Percentiles rank a stretch among this genome's conserved stretches.
These are phyloP conservation scores for Xylaria sp. DNA, from an alignment of 2,329 filamentous ascomycete species.

Conservation along the genomic window DNA sequence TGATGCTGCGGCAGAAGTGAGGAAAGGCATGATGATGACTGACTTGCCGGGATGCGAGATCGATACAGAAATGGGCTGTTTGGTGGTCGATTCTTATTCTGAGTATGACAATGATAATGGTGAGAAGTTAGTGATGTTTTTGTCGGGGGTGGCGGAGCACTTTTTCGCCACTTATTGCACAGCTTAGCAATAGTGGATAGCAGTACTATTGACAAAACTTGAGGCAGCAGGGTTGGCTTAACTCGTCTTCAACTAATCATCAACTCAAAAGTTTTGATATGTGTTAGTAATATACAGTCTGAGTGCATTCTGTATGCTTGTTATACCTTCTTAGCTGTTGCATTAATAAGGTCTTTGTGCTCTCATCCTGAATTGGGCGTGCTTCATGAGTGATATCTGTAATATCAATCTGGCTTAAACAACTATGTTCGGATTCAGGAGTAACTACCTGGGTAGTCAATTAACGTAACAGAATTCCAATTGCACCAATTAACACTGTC, in stretches of 20 bases:
- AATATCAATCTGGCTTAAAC: too few species aligned
- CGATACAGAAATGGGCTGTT: neutral
- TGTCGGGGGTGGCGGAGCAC: constrained; percentile 21
- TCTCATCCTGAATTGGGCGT: neutral
- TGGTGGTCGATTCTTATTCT: constrained; percentile 4
- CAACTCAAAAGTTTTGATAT: too few species aligned
- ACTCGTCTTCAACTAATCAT: too few species aligned
- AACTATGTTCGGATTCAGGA: too few species aligned
- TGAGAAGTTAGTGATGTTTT: constrained; percentile 4
- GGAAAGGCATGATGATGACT: constrained; percentile 21
- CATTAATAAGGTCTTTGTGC: too few species aligned
- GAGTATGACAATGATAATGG: neutral
- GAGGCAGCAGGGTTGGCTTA: too few species aligned
- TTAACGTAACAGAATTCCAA: constrained; percentile 19
- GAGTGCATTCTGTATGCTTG: too few species aligned
- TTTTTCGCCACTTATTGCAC: constrained; percentile 22
- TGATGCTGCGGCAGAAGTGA: constrained; percentile 16
- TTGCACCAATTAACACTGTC: constrained; percentile 11
- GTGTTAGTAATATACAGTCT: too few species aligned
- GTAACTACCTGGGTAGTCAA: neutral
- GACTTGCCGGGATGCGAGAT: neutral
- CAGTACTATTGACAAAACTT: too few species aligned
- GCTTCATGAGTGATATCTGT: too few species aligned
- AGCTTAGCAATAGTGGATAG: too few species aligned
- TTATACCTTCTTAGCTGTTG: too few species aligned